phyloP scores from a whole-genome alignment of 2,329 filamentous ascomycete genomes.

The Penicillium sp. region DNA sequence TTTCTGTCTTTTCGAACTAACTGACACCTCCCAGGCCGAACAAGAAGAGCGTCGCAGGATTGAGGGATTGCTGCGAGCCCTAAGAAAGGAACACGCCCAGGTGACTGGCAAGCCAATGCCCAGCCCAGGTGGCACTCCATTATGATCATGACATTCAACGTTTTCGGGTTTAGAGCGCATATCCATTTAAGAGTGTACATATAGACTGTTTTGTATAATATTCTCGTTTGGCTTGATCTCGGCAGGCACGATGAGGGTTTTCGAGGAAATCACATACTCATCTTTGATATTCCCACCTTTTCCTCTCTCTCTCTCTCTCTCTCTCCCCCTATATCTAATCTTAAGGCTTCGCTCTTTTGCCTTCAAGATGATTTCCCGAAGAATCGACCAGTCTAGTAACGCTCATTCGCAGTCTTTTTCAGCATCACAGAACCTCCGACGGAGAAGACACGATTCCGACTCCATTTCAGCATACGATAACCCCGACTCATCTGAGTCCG shows the following conservation, averaged over 20 bases:
- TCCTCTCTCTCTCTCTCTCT: neutral
- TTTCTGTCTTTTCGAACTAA: neutral
- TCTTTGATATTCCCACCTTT: neutral
- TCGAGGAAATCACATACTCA: neutral
- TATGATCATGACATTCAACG: conserved; percentile 26
- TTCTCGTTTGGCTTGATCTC: conserved; percentile 8
- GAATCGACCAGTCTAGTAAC: conserved; percentile 2
- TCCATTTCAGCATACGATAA: conserved; percentile 7
- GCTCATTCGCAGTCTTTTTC: neutral
- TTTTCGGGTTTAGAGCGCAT: conserved; percentile 12
- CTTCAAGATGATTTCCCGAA: conserved; percentile 7
- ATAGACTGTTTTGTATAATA: conserved; percentile 20
- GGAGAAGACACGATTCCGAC: conserved; percentile 4
- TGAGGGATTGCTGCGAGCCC: conserved; percentile 53
- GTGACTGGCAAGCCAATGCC: conserved; percentile 27
- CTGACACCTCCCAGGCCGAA: conserved; percentile 47
- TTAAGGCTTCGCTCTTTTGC: conserved; percentile 5
- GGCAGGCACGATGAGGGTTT: conserved; percentile 17
- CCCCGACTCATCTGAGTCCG: conserved; percentile 21
- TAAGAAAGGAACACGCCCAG: conserved; percentile 36
- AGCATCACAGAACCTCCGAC: conserved; percentile 5
- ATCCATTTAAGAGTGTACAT: conserved; percentile 16
- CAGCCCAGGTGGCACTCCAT: conserved; percentile 29
- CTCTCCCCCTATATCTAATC: neutral
- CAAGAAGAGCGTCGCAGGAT: conserved; percentile 61